Base-by-base conservation (phyloP, 306 rosid genomes). In the Cucurbita ficifolia region DNA sequence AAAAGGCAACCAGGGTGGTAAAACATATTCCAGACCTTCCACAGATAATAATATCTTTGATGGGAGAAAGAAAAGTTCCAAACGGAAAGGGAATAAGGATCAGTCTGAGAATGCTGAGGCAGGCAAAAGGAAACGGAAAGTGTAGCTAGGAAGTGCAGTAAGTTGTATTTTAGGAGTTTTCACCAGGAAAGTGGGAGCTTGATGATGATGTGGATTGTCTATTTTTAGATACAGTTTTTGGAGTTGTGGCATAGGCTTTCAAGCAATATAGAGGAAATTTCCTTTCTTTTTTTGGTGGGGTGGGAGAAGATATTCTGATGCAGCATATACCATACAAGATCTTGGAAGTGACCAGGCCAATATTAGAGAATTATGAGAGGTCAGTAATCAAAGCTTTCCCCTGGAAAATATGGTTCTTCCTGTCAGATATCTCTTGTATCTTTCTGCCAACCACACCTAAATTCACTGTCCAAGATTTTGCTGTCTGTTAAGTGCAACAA, bases 1-100 rank as follows among this genome's bases (percentile, higher is more conserved):
- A 55, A 86, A 75, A 8, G 75, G 59, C 24, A 85, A 77, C 33
- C 78, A 53, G 56, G 75, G 76, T 76, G 57, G 64, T 50, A 84
- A 81, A 70, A 80, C 77, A 57, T 45, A 78, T 72, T 75, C 79
- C 36, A 73, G 80, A 76, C 38, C 46, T 50, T 81, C 78, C 62
- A 73, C 19, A 5, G 83, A 81, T 24, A 83, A 75, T 57, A 82
- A 76, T 68, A 76, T 67, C 78, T 70, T 79, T 3, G 78, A 79
- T 13, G 75, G 79, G 74, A 81, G 79, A 79, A 76, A 73, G 52
- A 75, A 51, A 56, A 79, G 57, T 77, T 76, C 79, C 12, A 75
- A 72, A 43, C 80, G 79, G 85, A 80, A 76, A 52, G 19, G 22
- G 63, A 72, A 72, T 55, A 40, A 55, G 40, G 53, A 42, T 21